Evolutionary conservation across 2,329 filamentous ascomycete genomes (phyloP), one percentile per base, ranked within the genome.

Genomic region (Didymella sp.): DNA sequence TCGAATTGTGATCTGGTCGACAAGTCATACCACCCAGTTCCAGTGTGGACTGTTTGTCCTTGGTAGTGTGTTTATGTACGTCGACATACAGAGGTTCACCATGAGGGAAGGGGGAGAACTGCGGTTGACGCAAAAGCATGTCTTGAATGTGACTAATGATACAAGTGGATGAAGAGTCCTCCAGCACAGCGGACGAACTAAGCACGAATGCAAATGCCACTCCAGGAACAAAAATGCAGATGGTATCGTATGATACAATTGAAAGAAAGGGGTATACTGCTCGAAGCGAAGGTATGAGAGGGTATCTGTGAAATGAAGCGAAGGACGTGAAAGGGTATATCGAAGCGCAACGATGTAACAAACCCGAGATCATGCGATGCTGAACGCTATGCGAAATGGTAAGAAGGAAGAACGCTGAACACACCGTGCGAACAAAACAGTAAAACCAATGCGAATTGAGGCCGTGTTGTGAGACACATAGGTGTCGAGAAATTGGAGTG

Each of bases 201-300:
- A n/a, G 21, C 38, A n/a, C 48, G 8, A 15, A 19, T 53, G 21
- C 27, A 21, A 22, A 35, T n/a, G 24, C 9, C 22, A 19, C 17
- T 22, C 17, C 9, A 25, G 21, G 6, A 17, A 45, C 31, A 22
- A 19, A 41, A 40, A 15, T 22, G 30, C 27, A 45, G 8, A 33
- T 33, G 30, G 11, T 1, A 12, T 13, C 4, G 4, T 33, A 12
- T 27, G 17, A 6, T 15, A 13, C 0, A 22, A 40, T 13, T 5
- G n/a, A 49, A 44, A 22, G 12, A 40, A 35, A 44, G 4, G 51
- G 45, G 52, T 55, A 55, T 55, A 49, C 25, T 41, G 46, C 17
- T 33, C 15, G 21, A 41, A 50, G 7, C 25, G 46, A 33, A 50
- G 13, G 41, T 27, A 27, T 11, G 6, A 56, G 44, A 33, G 46